Evolutionary conservation across 2,329 filamentous ascomycete genomes (phyloP).

Genomic region (Raffaelea arxii): DNA sequence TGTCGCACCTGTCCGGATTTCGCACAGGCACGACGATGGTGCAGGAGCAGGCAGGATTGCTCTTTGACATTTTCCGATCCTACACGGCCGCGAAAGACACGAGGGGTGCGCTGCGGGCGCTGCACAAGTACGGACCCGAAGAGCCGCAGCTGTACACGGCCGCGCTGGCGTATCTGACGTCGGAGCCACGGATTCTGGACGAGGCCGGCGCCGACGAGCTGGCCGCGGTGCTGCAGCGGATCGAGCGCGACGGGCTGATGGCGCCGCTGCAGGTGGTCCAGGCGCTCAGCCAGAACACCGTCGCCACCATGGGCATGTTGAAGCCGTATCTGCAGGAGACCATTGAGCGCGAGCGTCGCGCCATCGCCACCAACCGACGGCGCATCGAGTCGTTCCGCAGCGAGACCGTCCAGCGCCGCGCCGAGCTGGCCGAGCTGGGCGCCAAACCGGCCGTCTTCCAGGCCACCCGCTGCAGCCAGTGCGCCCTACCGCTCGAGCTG

Average conservation of each 20-base stretch:
- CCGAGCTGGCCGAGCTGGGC: constrained; percentile 67
- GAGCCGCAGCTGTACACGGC: constrained; percentile 72
- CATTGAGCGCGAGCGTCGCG: constrained; percentile 77
- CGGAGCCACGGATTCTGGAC: constrained; percentile 66
- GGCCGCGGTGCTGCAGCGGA: constrained; percentile 68
- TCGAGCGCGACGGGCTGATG: constrained; percentile 86
- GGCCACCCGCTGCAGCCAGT: constrained; percentile 77
- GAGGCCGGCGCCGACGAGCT: constrained; percentile 81
- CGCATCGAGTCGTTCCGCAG: constrained; percentile 74
- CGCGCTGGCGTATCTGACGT: neutral
- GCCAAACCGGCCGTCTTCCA: constrained; percentile 83
- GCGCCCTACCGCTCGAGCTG: constrained; percentile 67
- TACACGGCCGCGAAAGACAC: constrained; percentile 92
- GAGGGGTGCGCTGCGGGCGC: constrained; percentile 74
- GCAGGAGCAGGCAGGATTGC: constrained; percentile 82
- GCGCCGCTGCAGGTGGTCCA: constrained; percentile 95
- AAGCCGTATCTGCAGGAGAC: constrained; percentile 86
- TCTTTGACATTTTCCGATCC: constrained; percentile 93
- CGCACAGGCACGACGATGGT: constrained; percentile 84
- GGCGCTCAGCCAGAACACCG: constrained; percentile 57
- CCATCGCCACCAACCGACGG: constrained; percentile 71
- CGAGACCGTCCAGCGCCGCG: constrained; percentile 71
- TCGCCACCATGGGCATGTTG: constrained; percentile 95
- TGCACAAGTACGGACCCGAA: constrained; percentile 83
- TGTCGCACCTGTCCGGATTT: constrained; percentile 89